Percentiles rank a stretch among this genome's conserved stretches.
Evolutionary conservation across 495 filamentous ascomycete species (phyloP).

Genomic region (Xylaria telfairii): DNA sequence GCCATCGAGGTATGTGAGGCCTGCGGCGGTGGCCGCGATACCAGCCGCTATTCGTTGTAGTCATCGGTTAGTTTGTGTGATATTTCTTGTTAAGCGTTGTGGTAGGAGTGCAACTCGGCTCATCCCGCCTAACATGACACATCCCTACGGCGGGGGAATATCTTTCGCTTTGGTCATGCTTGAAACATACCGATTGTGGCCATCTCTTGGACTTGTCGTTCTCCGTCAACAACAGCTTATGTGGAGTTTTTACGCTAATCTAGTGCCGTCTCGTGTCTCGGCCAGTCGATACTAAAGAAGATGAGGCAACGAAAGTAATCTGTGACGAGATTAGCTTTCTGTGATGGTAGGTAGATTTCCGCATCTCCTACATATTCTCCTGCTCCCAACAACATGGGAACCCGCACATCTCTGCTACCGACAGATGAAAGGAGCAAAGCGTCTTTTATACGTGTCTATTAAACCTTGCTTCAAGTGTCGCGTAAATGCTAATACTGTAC

Average conservation of each 20-base stretch:
- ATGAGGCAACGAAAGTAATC: not conserved
- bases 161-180: not conserved
- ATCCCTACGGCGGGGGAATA: not conserved
- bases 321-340: not conserved
- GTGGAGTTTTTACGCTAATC: not conserved
- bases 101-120: not conserved
- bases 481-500: not conserved
- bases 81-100: not conserved
- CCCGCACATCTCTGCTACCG: not conserved
- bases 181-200: conserved; percentile 37
- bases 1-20: conserved; percentile 70
- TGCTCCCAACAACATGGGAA: not conserved
- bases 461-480: not conserved
- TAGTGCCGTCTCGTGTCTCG: not conserved
- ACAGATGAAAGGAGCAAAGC: not conserved
- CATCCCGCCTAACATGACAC: not conserved
- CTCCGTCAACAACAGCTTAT: conserved; percentile 1
- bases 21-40: conserved; percentile 56
- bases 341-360: not conserved
- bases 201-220: conserved; percentile 26
- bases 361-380: not conserved
- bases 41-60: conserved; percentile 57
- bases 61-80: conserved; percentile 19
- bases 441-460: not conserved
- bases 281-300: not conserved